A percentile compares a stretch with the other conserved stretches of the same genome.
These are phyloP conservation scores for Diaporthe destruens DNA, from an alignment of 2,329 filamentous ascomycete genomes.

Conservation along the genomic window DNA sequence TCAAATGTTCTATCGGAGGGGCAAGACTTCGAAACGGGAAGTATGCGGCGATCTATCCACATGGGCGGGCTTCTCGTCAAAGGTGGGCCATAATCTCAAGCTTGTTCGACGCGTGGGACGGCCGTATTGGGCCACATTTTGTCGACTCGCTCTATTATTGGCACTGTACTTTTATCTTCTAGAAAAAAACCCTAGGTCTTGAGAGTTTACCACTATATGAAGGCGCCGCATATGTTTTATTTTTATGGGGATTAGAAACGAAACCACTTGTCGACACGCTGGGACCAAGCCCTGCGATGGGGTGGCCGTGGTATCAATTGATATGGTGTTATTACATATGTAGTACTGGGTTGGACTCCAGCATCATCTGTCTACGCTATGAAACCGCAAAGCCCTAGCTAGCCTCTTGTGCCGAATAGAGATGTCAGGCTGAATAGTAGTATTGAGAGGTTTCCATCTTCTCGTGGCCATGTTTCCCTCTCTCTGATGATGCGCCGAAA, in stretches of 20 bases:
- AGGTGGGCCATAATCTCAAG: conserved; percentile 1
- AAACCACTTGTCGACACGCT: background rate
- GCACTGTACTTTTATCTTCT: too few relatives aligned
- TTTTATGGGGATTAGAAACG: too few relatives aligned
- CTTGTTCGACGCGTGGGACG: background rate
- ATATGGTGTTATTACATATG: too few relatives aligned
- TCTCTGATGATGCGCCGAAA: background rate
- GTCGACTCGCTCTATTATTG: background rate
- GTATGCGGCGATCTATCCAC: conserved; percentile 11
- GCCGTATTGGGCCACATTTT: background rate
- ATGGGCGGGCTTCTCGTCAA: background rate
- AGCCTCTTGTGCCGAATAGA: background rate
- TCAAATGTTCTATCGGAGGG: background rate
- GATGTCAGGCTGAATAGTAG: fast-evolving
- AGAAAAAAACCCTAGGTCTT: too few relatives aligned
- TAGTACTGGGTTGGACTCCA: too few relatives aligned
- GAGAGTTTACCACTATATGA: too few relatives aligned
- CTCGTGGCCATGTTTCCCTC: background rate
- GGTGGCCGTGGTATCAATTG: too few relatives aligned
- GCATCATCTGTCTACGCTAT: background rate
- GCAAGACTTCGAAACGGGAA: conserved; percentile 9
- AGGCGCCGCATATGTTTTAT: too few relatives aligned
- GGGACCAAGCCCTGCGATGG: background rate
- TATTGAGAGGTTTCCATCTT: background rate
- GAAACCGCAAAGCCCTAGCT: background rate